phyloP scores from a whole-genome alignment of 495 filamentous ascomycete genomes.

The Neurospora cerealis region DNA sequence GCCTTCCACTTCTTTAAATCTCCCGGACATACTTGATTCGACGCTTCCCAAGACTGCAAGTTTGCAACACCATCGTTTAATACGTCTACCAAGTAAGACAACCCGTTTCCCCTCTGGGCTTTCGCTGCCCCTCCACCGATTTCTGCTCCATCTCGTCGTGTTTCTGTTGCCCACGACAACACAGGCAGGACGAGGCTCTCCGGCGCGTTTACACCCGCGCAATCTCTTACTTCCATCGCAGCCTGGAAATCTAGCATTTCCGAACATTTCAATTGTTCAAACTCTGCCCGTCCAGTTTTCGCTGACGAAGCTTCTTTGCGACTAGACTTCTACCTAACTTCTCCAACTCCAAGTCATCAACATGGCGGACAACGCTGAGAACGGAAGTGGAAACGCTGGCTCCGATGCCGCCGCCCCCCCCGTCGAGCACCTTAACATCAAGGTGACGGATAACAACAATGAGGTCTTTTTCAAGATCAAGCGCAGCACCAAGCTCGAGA shows the following conservation, averaged over 20 bases:
- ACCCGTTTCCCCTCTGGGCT: neutral
- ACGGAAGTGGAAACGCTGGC: constrained; percentile 46
- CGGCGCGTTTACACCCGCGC: neutral
- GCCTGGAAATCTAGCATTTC: neutral
- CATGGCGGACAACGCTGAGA: constrained; percentile 46
- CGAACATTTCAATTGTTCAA: neutral
- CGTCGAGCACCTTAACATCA: constrained; percentile 93
- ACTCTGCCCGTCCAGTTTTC: neutral
- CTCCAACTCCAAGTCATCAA: constrained; percentile 10
- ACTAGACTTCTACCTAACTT: neutral
- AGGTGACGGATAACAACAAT: constrained; percentile 99
- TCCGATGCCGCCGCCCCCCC: constrained; percentile 23
- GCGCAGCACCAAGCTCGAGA: constrained; percentile 88
- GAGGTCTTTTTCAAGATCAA: constrained; percentile 99
- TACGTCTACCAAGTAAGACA: neutral
- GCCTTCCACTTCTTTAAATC: neutral
- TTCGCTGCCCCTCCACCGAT: neutral
- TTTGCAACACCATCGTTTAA: neutral
- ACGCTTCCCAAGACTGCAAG: neutral
- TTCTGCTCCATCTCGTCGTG: neutral
- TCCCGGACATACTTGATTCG: neutral
- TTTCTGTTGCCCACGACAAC: neutral
- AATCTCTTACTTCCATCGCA: neutral
- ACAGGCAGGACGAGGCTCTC: neutral
- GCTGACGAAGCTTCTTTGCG: neutral